Conservation (phyloP, 805 yeast genomes). For the Priceomyces haplophilus region DNA sequence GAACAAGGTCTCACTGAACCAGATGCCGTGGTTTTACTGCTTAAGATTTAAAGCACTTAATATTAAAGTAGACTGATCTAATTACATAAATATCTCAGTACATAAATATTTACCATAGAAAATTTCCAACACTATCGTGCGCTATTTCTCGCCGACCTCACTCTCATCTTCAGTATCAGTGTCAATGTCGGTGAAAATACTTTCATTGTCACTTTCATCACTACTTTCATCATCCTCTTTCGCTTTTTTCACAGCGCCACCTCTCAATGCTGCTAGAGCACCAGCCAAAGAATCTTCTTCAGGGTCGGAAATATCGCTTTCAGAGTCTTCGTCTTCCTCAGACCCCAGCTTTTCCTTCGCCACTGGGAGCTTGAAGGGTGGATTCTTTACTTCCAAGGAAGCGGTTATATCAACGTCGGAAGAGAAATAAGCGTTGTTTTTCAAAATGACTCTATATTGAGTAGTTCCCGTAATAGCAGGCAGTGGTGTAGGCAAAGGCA, state of each 20-base stretch:
- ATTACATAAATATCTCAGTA: slow-evolving; percentile 4
- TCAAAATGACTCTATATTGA: slow-evolving; percentile 67
- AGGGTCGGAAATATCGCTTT: slow-evolving; percentile 60
- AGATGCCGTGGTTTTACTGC: slow-evolving; percentile 43
- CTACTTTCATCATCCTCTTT: slow-evolving; percentile 25
- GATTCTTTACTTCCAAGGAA: slow-evolving; percentile 61
- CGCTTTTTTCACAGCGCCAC: slow-evolving; percentile 49
- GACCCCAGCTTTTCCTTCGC: slow-evolving; percentile 24
- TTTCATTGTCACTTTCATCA: slow-evolving; percentile 37
- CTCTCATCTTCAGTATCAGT: slow-evolving; percentile 45
- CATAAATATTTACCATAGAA: background rate
- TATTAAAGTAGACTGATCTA: background rate
- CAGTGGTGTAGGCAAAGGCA: slow-evolving; percentile 70
- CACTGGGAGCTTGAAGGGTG: slow-evolving; percentile 35
- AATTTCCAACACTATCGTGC: background rate
- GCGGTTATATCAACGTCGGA: slow-evolving; percentile 72
- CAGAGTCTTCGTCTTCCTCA: slow-evolving; percentile 31
- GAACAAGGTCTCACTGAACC: slow-evolving; percentile 44
- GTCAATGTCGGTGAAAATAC: slow-evolving; percentile 43
- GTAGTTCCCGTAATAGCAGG: slow-evolving; percentile 67
- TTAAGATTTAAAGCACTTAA: slow-evolving; percentile 20
- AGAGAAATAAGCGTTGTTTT: slow-evolving; percentile 78
- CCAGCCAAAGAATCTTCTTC: slow-evolving; percentile 76
- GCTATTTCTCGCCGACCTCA: slow-evolving; percentile 13
- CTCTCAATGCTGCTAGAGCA: slow-evolving; percentile 67